These are phyloP conservation scores for Rhizomucor pusillus DNA, from an alignment of 371 early-diverging fungal species.

Conservation along the genomic window DNA sequence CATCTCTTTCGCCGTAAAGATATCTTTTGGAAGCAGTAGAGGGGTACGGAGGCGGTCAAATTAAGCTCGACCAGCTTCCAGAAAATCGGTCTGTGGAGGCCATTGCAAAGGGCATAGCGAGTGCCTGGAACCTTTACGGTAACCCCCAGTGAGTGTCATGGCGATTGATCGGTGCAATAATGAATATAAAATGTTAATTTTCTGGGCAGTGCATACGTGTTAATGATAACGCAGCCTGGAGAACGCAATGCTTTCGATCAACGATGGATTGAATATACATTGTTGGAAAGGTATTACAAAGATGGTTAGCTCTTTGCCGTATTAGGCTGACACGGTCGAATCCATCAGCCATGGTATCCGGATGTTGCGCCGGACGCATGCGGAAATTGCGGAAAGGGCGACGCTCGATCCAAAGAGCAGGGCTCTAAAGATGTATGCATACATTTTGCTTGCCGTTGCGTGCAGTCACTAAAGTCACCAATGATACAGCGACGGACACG, in stretches of 20 bases:
- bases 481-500: conserved; percentile 64
- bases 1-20: conserved; percentile 16
- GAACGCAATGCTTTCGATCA: conserved; percentile 96
- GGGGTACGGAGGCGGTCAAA: conserved; percentile 43
- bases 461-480: background rate
- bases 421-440: conserved; percentile 57
- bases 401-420: conserved; percentile 53
- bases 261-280: conserved; percentile 81
- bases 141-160: conserved; percentile 55
- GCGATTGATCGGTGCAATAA: background rate
- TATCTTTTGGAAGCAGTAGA: conserved; percentile 56
- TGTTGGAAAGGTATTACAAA: conserved; percentile 69
- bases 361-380: conserved; percentile 64
- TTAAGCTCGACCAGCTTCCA: conserved; percentile 62
- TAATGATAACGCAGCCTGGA: conserved; percentile 91
- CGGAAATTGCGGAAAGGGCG: conserved; percentile 61
- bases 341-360: conserved; percentile 60
- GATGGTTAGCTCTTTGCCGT: background rate
- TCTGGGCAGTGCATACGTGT: conserved; percentile 67
- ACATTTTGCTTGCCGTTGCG: background rate
- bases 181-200: background rate
- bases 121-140: conserved; percentile 78
- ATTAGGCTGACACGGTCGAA: background rate
- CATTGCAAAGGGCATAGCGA: conserved; percentile 79
- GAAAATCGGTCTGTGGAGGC: conserved; percentile 67